phyloP scores from a whole-genome alignment of 129 eudicot species.

The Flaveria trinervia region DNA sequence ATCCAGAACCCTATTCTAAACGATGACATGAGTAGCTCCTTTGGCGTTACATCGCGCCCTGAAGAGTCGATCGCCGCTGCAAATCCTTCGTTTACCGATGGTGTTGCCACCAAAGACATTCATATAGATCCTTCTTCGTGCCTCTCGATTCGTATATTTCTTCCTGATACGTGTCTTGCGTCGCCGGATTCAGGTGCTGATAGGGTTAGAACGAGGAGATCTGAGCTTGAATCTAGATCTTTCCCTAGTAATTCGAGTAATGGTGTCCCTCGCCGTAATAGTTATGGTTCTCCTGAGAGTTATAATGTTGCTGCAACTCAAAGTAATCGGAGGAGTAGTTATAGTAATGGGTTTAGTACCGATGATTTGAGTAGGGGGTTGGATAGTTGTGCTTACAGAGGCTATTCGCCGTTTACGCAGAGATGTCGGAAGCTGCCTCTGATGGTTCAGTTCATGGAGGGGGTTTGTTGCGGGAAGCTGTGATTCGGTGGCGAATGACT shows the following conservation, averaged over 20 bases:
- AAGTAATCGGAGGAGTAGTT: slow-evolving; percentile 55
- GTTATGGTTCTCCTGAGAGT: slow-evolving; percentile 44
- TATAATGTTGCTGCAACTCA: slow-evolving; percentile 6
- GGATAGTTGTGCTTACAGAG: slow-evolving; percentile 61
- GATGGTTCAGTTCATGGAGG: slow-evolving; percentile 96
- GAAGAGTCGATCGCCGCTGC: slow-evolving; percentile 77
- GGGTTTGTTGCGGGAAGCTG: slow-evolving; percentile 89
- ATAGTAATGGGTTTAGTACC: slow-evolving; percentile 42
- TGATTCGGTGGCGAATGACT: slow-evolving; percentile 85
- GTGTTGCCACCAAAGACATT: slow-evolving; percentile 88
- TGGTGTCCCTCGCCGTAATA: slow-evolving; percentile 44
- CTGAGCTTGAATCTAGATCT: slow-evolving; percentile 38
- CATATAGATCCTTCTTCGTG: slow-evolving; percentile 85
- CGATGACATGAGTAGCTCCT: slow-evolving; percentile 45
- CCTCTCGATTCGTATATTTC: slow-evolving; percentile 73
- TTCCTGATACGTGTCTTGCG: slow-evolving; percentile 70
- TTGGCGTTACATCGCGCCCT: slow-evolving; percentile 84
- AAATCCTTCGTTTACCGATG: slow-evolving; percentile 76
- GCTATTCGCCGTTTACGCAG: slow-evolving; percentile 59
- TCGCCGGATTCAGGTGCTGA: slow-evolving; percentile 39
- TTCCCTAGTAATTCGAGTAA: slow-evolving; percentile 11
- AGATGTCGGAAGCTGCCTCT: slow-evolving; percentile 66
- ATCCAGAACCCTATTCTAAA: slow-evolving; percentile 52
- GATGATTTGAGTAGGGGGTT: slow-evolving; percentile 51
- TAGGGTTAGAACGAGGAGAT: slow-evolving; percentile 33